phyloP scores from a whole-genome alignment of 2,329 filamentous ascomycete species.

The Apiospora sp. region DNA sequence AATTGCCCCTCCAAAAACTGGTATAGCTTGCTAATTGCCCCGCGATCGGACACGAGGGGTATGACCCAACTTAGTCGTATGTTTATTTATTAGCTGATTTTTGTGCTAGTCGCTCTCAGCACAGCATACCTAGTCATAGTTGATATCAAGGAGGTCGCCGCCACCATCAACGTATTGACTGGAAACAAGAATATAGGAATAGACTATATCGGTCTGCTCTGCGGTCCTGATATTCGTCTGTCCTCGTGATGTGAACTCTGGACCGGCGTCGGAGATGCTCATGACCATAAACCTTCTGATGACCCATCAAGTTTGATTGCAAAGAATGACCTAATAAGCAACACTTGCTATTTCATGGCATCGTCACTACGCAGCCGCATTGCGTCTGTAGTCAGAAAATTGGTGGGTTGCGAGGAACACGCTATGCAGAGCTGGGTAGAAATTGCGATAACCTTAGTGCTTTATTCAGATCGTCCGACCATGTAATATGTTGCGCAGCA shows the following conservation, averaged over 20 bases:
- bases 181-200: neutral
- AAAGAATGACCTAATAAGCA: no score
- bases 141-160: neutral
- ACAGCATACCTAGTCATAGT: neutral
- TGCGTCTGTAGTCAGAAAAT: no score
- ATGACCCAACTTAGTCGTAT: conserved; percentile 15
- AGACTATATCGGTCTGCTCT: neutral
- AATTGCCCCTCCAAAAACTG: conserved; percentile 29
- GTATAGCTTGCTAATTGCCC: conserved; percentile 24
- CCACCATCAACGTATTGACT: neutral
- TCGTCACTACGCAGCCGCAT: no score
- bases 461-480: neutral
- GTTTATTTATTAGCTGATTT: conserved; percentile 12
- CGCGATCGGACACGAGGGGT: conserved; percentile 18
- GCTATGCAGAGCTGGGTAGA: no score
- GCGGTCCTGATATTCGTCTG: neutral
- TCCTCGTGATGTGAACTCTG: neutral
- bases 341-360: no score
- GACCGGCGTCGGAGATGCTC: neutral
- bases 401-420: no score
- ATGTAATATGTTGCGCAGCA: neutral
- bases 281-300: no score
- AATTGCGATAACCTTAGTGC: neutral
- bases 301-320: no score
- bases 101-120: neutral